A percentile compares a stretch with the other conserved stretches of the same genome.
These are phyloP conservation scores for Cutaneotrichosporon arboriforme DNA, from an alignment of 1,284 basidiomycete species.

Conservation along the genomic window DNA sequence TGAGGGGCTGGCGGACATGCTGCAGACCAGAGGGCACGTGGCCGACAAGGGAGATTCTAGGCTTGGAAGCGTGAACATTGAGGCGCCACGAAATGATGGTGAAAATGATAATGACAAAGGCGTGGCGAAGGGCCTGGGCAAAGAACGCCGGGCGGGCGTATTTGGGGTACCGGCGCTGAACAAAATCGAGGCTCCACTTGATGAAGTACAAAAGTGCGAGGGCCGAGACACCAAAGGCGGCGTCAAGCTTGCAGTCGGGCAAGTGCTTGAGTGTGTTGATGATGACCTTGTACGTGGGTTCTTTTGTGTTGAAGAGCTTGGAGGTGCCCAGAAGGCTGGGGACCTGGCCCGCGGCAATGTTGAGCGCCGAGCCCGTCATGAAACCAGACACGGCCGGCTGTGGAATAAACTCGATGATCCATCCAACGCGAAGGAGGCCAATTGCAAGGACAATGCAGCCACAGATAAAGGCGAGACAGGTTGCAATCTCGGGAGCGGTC, in stretches of 20 bases:
- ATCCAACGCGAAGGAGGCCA: conserved; percentile 85
- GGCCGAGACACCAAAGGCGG: conserved; percentile 80
- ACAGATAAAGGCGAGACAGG: conserved; percentile 76
- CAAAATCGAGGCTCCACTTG: conserved; percentile 58
- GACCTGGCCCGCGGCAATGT: conserved; percentile 76
- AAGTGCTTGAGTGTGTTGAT: conserved; percentile 88
- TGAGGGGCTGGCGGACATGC: conserved; percentile 66
- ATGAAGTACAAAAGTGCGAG: conserved; percentile 62
- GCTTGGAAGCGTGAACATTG: conserved; percentile 64
- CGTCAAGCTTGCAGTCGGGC: conserved; percentile 62
- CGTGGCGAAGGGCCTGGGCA: conserved; percentile 74
- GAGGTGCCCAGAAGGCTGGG: conserved; percentile 78
- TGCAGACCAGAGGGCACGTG: conserved; percentile 77
- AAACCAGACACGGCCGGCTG: conserved; percentile 80
- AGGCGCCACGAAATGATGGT: conserved; percentile 81
- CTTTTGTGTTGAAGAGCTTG: conserved; percentile 69
- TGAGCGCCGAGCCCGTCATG: conserved; percentile 76
- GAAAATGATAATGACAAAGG: conserved; percentile 75
- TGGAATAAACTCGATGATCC: conserved; percentile 88
- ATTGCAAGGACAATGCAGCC: conserved; percentile 91
- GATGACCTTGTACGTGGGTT: conserved; percentile 80
- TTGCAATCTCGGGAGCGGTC: conserved; percentile 70
- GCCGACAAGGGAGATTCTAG: conserved; percentile 72
- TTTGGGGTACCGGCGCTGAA: conserved; percentile 64
- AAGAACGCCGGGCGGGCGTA: conserved; percentile 81